Evolutionary conservation across 2,329 filamentous ascomycete genomes (phyloP), one percentile per base, ranked within the genome.

Genomic region (Nemania diffusa): DNA sequence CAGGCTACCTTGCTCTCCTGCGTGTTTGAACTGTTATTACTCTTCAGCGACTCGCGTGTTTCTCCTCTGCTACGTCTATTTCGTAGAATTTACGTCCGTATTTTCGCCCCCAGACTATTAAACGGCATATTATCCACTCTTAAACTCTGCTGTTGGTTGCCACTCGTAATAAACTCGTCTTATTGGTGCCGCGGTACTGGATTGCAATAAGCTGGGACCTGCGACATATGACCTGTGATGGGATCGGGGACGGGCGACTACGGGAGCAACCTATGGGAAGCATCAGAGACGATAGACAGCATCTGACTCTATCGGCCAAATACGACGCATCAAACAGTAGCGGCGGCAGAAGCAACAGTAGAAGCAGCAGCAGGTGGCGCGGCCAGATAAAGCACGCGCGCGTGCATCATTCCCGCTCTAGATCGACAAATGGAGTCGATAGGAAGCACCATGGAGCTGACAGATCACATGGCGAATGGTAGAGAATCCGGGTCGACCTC

Each of bases 401-500:
- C 44, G 58, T 46, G 59, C 46, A 50, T 58, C 40, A 42, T 61
- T 57, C 20, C 26, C 34, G 11, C 52, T 2, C 20, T 26, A 53
- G 22, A 26, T 32, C 52, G 5, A 53, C 48, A 37, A 55, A n/a
- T 24, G 37, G 26, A 37, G 26, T 37, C 15, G 48, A 53, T 67
- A 29, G 5, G 26, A 58, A 27, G 37, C 57, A 51, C 57, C 32
- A 71, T 71, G 69, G 64, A 69, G 58, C 27, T 63, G 34, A 44
- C 64, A 8, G 64, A 65, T 37, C 64, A 60, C 27, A 55, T 56
- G 56, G 56, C 64, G 55, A 61, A 32, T 26, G 50, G 29, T 34
- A 59, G 57, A 51, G 69, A 69, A 57, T 53, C 65, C 34, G 75
- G 69, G 26, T 67, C 68, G 46, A 53, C 72, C 34, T 71, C 74